Percentiles rank a stretch among this genome's conserved stretches.
Conservation (phyloP, 208 protist genomes). For the Blechomonas ayalai region DNA sequence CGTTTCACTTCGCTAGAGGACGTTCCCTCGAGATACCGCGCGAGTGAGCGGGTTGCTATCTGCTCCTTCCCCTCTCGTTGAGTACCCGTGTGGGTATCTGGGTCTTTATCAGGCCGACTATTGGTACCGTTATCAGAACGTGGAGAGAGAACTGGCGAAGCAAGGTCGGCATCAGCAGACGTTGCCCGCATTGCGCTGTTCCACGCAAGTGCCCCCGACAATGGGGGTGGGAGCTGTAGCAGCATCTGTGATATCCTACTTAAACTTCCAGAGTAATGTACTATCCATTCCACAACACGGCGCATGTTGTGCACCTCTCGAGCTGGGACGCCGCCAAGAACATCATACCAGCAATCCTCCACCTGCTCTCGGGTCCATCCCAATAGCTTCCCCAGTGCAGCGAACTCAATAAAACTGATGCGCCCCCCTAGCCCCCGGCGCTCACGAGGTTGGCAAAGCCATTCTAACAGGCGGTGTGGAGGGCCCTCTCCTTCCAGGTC, state of each 20-base stretch:
- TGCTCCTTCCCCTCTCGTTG: not conserved
- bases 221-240: not conserved
- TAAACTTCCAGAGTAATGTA: no score
- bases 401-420: constrained; percentile 46
- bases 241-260: constrained; percentile 3
- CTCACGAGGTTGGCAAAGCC: constrained; percentile 24
- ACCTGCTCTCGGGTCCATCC: constrained; percentile 50
- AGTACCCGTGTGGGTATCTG: constrained; percentile 6
- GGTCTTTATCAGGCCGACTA: not conserved
- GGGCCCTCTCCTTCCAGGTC: no score
- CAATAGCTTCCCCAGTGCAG: constrained; percentile 18
- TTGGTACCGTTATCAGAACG: not conserved
- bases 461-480: constrained; percentile 17
- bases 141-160: not conserved
- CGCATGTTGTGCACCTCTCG: constrained; percentile 29
- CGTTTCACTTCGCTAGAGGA: no score
- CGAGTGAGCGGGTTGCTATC: not conserved
- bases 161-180: not conserved
- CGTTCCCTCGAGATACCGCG: no score
- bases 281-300: constrained; percentile 36
- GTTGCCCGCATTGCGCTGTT: not conserved
- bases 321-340: constrained; percentile 36
- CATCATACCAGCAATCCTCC: constrained; percentile 82
- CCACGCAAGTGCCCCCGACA: not conserved
- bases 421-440: constrained; percentile 46